These are phyloP conservation scores for Xylaria acuta DNA, from an alignment of 495 filamentous ascomycete genomes.

Conservation along the genomic window DNA sequence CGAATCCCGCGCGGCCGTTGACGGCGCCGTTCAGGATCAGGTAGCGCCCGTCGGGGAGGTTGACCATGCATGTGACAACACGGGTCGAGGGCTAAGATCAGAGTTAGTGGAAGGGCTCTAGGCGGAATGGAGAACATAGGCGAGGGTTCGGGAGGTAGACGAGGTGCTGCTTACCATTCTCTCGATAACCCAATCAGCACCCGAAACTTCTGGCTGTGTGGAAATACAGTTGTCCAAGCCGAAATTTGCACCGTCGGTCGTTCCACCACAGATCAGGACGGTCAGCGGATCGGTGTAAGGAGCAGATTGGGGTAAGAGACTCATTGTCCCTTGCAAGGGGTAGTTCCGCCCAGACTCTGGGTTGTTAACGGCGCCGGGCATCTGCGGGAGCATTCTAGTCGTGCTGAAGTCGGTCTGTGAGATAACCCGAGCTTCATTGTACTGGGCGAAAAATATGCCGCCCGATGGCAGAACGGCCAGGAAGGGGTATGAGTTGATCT, in stretches of 20 bases:
- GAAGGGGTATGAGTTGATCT: conserved; percentile 55
- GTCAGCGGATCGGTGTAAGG: conserved; percentile 50
- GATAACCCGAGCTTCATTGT: conserved; percentile 53
- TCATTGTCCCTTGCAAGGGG: conserved; percentile 51
- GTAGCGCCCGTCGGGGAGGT: conserved; percentile 57
- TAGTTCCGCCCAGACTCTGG: conserved; percentile 52
- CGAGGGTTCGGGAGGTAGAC: not conserved
- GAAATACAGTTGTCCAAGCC: conserved; percentile 59
- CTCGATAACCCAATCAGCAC: conserved; percentile 53
- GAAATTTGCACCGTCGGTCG: conserved; percentile 45
- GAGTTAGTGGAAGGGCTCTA: not conserved
- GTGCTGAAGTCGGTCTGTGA: conserved; percentile 49
- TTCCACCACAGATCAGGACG: conserved; percentile 55
- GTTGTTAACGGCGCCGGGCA: conserved; percentile 55
- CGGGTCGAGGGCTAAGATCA: conserved; percentile 46
- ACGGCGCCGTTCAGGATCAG: conserved; percentile 56
- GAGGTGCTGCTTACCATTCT: conserved; percentile 43
- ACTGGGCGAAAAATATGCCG: conserved; percentile 53
- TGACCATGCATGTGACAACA: conserved; percentile 56
- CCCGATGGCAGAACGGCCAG: conserved; percentile 52
- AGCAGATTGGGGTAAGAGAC: conserved; percentile 50
- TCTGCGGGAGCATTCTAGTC: conserved; percentile 47
- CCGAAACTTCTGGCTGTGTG: conserved; percentile 50
- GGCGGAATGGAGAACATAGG: not conserved
- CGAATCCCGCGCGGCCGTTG: conserved; percentile 56